phyloP scores from a whole-genome alignment of 208 protist species.

The Tritrichomonas musculus region DNA sequence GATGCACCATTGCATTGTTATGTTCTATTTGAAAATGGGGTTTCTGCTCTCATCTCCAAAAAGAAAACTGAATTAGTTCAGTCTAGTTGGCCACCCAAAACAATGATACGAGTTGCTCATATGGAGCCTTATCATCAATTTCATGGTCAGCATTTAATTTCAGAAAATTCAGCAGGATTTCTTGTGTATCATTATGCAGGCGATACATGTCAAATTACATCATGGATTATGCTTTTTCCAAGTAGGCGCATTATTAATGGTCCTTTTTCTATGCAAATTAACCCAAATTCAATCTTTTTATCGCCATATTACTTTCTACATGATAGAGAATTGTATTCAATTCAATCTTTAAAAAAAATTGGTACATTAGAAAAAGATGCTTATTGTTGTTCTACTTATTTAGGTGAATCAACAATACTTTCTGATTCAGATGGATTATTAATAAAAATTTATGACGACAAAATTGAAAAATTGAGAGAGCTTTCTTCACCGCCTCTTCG shows the following conservation, averaged over 20 bases:
- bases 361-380: background rate
- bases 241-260: background rate
- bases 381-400: background rate
- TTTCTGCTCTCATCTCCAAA: background rate
- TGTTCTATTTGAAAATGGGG: background rate
- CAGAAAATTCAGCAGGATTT: background rate
- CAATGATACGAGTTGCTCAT: background rate
- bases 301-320: background rate
- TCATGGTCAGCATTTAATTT: background rate
- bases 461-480: background rate
- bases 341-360: background rate
- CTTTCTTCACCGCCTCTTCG: background rate
- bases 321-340: background rate
- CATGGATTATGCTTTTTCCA: background rate
- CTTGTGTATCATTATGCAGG: background rate
- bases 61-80: background rate
- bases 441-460: background rate
- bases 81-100: background rate
- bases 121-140: background rate
- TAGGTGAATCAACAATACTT: background rate
- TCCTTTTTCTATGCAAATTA: background rate
- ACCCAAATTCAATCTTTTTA: background rate
- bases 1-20: background rate
- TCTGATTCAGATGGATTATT: background rate
- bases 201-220: background rate